Evolutionary conservation across 805 yeast genomes (phyloP).

Genomic region (Starmerella roubikii): DNA sequence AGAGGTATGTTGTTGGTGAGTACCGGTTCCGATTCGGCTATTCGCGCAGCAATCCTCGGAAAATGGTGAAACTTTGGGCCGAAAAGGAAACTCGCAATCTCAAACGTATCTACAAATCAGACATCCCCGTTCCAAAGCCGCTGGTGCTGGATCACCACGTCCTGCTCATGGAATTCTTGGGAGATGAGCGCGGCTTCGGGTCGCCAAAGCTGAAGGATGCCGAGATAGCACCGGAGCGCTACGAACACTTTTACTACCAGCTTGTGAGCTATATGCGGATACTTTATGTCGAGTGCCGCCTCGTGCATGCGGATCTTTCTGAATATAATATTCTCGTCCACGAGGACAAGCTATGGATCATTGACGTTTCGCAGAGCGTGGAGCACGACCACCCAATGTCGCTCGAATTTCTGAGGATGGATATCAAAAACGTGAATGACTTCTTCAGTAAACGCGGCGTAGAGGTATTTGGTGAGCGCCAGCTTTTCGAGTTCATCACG

Average conservation of each 20-base stretch:
- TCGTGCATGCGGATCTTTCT: conserved; percentile 92
- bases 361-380: conserved; percentile 94
- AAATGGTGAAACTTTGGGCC: conserved; percentile 97
- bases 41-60: conserved; percentile 80
- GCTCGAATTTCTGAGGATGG: conserved; percentile 90
- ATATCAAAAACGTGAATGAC: conserved; percentile 86
- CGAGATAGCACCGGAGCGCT: conserved; percentile 46
- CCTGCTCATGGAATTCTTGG: conserved; percentile 85
- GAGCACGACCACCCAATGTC: conserved; percentile 98
- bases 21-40: conserved; percentile 78
- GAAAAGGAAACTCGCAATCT: conserved; percentile 92
- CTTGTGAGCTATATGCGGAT: conserved; percentile 75
- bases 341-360: conserved; percentile 59
- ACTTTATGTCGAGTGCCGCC: conserved; percentile 72
- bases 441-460: conserved; percentile 60
- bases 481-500: conserved; percentile 62
- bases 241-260: conserved; percentile 56
- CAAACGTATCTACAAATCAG: conserved; percentile 62
- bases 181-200: conserved; percentile 63
- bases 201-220: conserved; percentile 84
- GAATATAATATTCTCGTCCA: conserved; percentile 87
- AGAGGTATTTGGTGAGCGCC: conserved; percentile 65
- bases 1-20: conserved; percentile 92
- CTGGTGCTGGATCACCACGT: conserved; percentile 79
- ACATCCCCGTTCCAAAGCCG: conserved; percentile 92